Percentiles rank a stretch among this genome's conserved stretches.
These are phyloP conservation scores for Sanghuangporus sanghuang DNA, from an alignment of 1,284 basidiomycete species.

Conservation along the genomic window DNA sequence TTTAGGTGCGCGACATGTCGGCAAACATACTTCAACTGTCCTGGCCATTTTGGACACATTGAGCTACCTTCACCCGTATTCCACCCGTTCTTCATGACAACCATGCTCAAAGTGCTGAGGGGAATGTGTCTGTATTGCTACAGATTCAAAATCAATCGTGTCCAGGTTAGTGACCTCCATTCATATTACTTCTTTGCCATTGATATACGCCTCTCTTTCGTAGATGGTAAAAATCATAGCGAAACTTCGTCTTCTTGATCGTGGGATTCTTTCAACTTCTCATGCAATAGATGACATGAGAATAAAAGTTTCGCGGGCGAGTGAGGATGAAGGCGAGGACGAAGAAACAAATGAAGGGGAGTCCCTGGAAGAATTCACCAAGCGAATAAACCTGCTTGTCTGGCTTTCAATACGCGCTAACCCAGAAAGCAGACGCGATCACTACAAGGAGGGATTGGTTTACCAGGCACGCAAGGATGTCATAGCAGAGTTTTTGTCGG, in stretches of 20 bases:
- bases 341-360: slow-evolving; percentile 42
- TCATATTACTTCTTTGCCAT: slow-evolving; percentile 2
- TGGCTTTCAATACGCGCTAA: slow-evolving; percentile 51
- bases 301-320: slow-evolving; percentile 29
- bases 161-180: slow-evolving; percentile 52
- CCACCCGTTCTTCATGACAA: slow-evolving; percentile 95
- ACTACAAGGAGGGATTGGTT: slow-evolving; percentile 86
- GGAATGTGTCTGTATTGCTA: slow-evolving; percentile 97
- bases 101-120: slow-evolving; percentile 86
- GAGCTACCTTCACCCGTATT: slow-evolving; percentile 94
- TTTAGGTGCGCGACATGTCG: slow-evolving; percentile 90
- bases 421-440: slow-evolving; percentile 57
- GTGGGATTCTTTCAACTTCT: slow-evolving; percentile 83
- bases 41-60: slow-evolving; percentile 99
- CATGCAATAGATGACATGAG: slow-evolving; percentile 67
- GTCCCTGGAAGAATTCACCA: slow-evolving; percentile 61
- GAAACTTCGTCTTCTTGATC: slow-evolving; percentile 86
- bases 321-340: slow-evolving; percentile 35
- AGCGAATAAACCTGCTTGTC: slow-evolving; percentile 73
- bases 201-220: background rate
- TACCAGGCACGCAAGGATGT: slow-evolving; percentile 85
- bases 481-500: slow-evolving; percentile 80
- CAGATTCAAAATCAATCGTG: slow-evolving; percentile 78
- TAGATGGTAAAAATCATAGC: slow-evolving; percentile 63
- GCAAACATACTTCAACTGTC: slow-evolving; percentile 89